These are phyloP conservation scores for Inga oerstediana DNA, from an alignment of 306 rosid genomes.

Conservation along the genomic window DNA sequence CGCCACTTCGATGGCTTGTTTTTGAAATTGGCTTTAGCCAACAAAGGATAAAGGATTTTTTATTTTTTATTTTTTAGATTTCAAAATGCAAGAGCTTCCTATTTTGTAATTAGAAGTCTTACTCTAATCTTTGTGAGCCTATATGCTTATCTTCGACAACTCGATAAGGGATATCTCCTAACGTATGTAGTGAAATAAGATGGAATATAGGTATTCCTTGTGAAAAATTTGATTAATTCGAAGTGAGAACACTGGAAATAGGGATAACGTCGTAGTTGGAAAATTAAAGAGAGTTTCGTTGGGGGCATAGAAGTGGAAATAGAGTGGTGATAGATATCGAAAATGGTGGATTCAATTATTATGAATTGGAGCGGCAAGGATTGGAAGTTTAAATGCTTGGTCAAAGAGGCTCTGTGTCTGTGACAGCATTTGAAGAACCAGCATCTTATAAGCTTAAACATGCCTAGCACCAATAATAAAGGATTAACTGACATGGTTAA, in stretches of 20 bases:
- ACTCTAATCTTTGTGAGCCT: not conserved
- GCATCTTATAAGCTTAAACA: not conserved
- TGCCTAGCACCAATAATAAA: not conserved
- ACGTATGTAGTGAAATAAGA: not conserved
- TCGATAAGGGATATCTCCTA: not conserved
- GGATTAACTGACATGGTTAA: not conserved
- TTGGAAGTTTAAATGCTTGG: not conserved
- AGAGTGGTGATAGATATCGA: not conserved
- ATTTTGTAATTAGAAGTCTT: not conserved
- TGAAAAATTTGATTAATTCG: not conserved
- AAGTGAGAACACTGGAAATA: not conserved
- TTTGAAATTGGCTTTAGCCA: slow-evolving; percentile 1
- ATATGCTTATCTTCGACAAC: not conserved
- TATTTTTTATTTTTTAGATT: not conserved
- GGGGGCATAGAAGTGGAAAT: not conserved
- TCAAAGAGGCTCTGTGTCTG: not conserved
- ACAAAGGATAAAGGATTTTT: not conserved
- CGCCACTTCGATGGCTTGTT: not conserved
- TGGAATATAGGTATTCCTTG: not conserved
- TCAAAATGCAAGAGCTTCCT: slow-evolving; percentile 1
- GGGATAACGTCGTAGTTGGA: not conserved
- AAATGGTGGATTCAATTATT: not conserved
- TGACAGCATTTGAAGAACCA: not conserved
- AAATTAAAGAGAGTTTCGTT: not conserved
- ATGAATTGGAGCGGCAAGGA: not conserved